Conservation (phyloP, 2,329 filamentous ascomycete species). For the Ascochyta viciae-villosae region DNA sequence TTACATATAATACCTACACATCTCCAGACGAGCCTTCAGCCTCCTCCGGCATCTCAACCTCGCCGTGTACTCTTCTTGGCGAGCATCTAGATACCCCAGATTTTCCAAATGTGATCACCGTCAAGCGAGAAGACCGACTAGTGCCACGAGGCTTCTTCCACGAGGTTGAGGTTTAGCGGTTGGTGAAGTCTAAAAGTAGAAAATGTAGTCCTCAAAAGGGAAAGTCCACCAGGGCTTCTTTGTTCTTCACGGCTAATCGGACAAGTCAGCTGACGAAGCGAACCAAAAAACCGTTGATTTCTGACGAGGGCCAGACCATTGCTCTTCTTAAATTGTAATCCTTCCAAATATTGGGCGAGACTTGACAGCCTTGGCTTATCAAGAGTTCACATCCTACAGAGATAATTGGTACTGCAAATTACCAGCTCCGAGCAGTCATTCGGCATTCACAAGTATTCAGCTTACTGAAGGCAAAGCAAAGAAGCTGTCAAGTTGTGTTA, state of each 20-base stretch:
- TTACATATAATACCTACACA: neutral
- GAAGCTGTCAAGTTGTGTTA: too few relatives aligned
- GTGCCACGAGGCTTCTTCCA: neutral
- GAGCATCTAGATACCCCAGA: constrained; percentile 6
- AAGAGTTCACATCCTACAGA: too few relatives aligned
- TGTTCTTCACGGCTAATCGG: neutral
- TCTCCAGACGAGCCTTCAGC: neutral
- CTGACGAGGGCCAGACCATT: neutral
- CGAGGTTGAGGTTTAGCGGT: neutral
- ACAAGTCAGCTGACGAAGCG: constrained; percentile 4
- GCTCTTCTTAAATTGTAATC: neutral
- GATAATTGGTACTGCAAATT: too few relatives aligned
- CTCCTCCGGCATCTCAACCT: constrained; percentile 8
- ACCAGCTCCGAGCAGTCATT: too few relatives aligned
- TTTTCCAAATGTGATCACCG: neutral
- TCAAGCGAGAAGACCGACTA: neutral
- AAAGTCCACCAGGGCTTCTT: neutral
- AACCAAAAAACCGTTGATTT: neutral
- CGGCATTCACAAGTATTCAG: too few relatives aligned
- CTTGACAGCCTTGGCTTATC: neutral
- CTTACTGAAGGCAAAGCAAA: too few relatives aligned
- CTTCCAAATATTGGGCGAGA: neutral
- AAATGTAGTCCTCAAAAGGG: neutral
- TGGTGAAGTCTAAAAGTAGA: neutral
- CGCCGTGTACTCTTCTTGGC: constrained; percentile 6